These are phyloP conservation scores for Aspergillus puulaauensis DNA, from an alignment of 2,329 filamentous ascomycete genomes.

Conservation along the genomic window DNA sequence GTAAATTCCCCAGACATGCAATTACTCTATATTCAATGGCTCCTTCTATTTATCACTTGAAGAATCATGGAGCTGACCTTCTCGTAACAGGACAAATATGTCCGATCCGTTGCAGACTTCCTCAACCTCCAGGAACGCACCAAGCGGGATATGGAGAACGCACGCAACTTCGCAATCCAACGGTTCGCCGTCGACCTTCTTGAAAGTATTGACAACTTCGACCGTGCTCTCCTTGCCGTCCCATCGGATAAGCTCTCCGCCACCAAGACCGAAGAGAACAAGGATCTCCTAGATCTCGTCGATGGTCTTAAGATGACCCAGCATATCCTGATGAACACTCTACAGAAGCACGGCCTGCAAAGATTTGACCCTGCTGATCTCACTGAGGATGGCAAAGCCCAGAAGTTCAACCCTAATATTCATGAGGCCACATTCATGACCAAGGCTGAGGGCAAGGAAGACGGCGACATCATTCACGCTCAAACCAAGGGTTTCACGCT, in stretches of 20 bases:
- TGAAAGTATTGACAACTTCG: slow-evolving; percentile 94
- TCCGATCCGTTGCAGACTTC: slow-evolving; percentile 93
- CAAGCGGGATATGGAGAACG: slow-evolving; percentile 80
- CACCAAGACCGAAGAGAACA: slow-evolving; percentile 54
- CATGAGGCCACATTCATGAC: slow-evolving; percentile 97
- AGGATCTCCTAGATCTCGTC: slow-evolving; percentile 78
- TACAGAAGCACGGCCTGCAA: slow-evolving; percentile 93
- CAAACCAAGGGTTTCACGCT: slow-evolving; percentile 96
- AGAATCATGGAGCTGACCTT: not conserved
- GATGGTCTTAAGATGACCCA: slow-evolving; percentile 96
- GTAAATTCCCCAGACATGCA: slow-evolving; percentile 48
- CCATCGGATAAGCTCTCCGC: slow-evolving; percentile 68
- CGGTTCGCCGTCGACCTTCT: slow-evolving; percentile 91
- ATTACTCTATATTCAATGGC: not conserved
- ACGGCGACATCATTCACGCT: slow-evolving; percentile 85
- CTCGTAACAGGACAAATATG: slow-evolving; percentile 75
- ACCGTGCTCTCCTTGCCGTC: slow-evolving; percentile 82
- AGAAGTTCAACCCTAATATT: slow-evolving; percentile 93
- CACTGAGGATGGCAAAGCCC: slow-evolving; percentile 53
- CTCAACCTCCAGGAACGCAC: slow-evolving; percentile 96
- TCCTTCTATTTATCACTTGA: not conserved
- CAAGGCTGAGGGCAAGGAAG: slow-evolving; percentile 80
- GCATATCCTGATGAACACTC: slow-evolving; percentile 77
- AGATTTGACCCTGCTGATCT: slow-evolving; percentile 69
- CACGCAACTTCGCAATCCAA: slow-evolving; percentile 91